Conservation (phyloP, 768 basidiomycete species). For the Mycena galericulata region DNA sequence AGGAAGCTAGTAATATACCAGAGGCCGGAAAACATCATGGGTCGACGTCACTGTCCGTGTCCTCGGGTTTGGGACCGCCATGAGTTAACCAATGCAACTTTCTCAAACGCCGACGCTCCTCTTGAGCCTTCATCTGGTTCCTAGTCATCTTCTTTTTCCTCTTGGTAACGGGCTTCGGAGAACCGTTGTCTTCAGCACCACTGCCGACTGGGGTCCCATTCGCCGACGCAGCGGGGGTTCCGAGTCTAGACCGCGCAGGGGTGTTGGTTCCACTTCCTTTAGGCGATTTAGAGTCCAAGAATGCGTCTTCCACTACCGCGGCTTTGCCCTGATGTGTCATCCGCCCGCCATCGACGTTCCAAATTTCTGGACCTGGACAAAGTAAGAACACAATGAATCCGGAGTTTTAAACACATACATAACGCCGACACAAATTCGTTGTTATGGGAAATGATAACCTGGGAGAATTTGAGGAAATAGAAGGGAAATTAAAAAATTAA, state of each 20-base stretch:
- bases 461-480: slow-evolving; percentile 35
- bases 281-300: slow-evolving; percentile 76
- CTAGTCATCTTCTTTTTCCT: slow-evolving; percentile 95
- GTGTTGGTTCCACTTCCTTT: slow-evolving; percentile 81
- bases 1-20: slow-evolving; percentile 17
- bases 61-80: slow-evolving; percentile 87
- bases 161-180: slow-evolving; percentile 57
- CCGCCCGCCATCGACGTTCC: slow-evolving; percentile 90
- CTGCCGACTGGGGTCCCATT: slow-evolving; percentile 82
- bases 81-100: slow-evolving; percentile 87
- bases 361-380: slow-evolving; percentile 85
- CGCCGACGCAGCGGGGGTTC: slow-evolving; percentile 77
- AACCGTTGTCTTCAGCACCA: slow-evolving; percentile 73
- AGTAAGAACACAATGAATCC: slow-evolving; percentile 18
- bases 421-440: slow-evolving; percentile 87
- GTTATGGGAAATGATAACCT: slow-evolving; percentile 98
- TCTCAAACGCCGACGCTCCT: slow-evolving; percentile 84
- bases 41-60: slow-evolving; percentile 74
- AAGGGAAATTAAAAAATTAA: slow-evolving; percentile 25
- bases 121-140: slow-evolving; percentile 89
- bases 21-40: slow-evolving; percentile 20
- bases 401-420: slow-evolving; percentile 62
- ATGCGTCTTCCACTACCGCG: slow-evolving; percentile 86
- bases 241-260: slow-evolving; percentile 74
- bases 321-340: slow-evolving; percentile 91